Conservation (phyloP, 2,329 filamentous ascomycete species). For the Ophiostoma sp. region DNA sequence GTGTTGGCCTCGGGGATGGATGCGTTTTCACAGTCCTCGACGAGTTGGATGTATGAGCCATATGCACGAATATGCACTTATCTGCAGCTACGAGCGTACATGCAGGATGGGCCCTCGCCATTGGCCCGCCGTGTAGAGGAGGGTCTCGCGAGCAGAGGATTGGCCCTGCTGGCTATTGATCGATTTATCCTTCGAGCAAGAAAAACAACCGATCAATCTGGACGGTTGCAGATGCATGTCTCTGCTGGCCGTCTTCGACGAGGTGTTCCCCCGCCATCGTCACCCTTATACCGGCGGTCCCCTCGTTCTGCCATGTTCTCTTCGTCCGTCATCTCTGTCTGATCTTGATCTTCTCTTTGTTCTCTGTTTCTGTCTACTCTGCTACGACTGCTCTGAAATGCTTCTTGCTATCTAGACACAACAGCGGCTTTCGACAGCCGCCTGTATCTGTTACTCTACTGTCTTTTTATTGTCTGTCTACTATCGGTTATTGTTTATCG, state of each 20-base stretch:
- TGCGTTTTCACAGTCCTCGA: no score
- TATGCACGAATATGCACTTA: conserved; percentile 1
- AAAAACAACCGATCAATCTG: not conserved
- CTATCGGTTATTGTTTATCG: not conserved
- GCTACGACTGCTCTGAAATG: not conserved
- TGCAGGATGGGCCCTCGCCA: not conserved
- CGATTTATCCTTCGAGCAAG: no score
- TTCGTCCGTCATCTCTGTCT: not conserved
- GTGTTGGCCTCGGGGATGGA: no score
- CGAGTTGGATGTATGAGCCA: not conserved
- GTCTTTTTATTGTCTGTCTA: not conserved
- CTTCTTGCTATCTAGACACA: not conserved
- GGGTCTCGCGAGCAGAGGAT: not conserved
- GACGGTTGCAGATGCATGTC: conserved; percentile 3
- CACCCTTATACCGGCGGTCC: not conserved
- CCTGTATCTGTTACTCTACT: not conserved
- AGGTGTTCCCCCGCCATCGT: conserved; percentile 5
- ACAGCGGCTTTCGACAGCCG: not conserved
- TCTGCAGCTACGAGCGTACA: conserved; percentile 1
- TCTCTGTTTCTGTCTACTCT: not conserved
- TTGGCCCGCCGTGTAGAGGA: not conserved
- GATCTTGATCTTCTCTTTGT: not conserved
- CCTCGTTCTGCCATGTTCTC: not conserved
- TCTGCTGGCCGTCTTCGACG: not conserved
- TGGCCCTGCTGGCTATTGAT: no score